A percentile compares a stretch with the other conserved stretches of the same genome.
Evolutionary conservation across 768 basidiomycete species (phyloP).

Genomic region (Chiua virens): DNA sequence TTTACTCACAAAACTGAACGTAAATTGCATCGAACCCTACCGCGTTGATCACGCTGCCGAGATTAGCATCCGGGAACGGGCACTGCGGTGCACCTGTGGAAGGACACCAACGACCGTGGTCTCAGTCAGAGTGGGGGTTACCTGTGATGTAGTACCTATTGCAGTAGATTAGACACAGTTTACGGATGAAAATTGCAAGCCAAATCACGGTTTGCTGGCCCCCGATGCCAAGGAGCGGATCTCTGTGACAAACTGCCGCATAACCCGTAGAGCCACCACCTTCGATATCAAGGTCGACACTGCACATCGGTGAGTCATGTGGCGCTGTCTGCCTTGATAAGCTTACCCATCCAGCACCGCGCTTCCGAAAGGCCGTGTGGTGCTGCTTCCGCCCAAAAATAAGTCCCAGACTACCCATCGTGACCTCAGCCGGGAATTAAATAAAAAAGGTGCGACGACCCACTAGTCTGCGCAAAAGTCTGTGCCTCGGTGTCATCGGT

Average conservation of each 20-base stretch:
- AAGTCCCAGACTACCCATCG: constrained; percentile 39
- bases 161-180: not conserved
- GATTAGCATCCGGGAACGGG: constrained; percentile 64
- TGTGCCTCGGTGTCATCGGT: constrained; percentile 36
- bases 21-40: constrained; percentile 73
- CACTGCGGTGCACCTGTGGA: constrained; percentile 41
- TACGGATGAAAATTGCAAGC: not conserved
- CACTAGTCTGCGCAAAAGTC: constrained; percentile 29
- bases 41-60: constrained; percentile 58
- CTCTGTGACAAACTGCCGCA: constrained; percentile 41
- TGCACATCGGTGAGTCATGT: constrained; percentile 17
- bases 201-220: constrained; percentile 21
- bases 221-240: constrained; percentile 26
- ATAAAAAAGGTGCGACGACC: constrained; percentile 10
- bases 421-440: not conserved
- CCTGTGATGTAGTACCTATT: constrained; percentile 63
- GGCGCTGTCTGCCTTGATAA: not conserved
- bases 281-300: constrained; percentile 75
- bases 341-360: constrained; percentile 48
- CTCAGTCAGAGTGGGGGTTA: constrained; percentile 2
- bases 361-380: constrained; percentile 43
- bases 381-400: constrained; percentile 46
- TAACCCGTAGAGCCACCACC: constrained; percentile 55
- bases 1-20: constrained; percentile 56
- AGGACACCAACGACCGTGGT: not conserved